Conservation (phyloP, 2,329 filamentous ascomycete genomes). For the Beauveria rudraprayagi region DNA sequence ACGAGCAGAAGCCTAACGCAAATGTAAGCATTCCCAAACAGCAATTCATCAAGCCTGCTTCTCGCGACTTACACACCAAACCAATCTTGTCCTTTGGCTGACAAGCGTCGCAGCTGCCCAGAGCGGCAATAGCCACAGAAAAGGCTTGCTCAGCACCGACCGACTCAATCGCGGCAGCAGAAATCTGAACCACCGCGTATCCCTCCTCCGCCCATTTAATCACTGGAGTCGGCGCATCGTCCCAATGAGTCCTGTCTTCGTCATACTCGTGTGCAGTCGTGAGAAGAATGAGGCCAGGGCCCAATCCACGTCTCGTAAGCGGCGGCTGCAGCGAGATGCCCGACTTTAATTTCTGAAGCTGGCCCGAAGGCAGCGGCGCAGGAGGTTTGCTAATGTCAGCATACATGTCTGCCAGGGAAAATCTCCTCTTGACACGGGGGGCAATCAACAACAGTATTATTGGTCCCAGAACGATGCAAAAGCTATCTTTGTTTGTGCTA, state of each 20-base stretch:
- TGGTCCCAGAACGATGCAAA: not conserved
- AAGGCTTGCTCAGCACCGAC: not conserved
- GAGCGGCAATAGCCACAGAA: not conserved
- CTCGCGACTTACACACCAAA: not conserved
- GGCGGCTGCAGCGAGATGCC: slow-evolving; percentile 18
- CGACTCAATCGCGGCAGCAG: not conserved
- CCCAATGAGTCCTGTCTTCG: not conserved
- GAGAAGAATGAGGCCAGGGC: slow-evolving; percentile 26
- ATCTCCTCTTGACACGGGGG: not conserved
- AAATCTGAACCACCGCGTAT: slow-evolving; percentile 22
- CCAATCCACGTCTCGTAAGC: slow-evolving; percentile 23
- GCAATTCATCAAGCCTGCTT: not conserved
- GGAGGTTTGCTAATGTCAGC: not conserved
- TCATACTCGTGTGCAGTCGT: slow-evolving; percentile 2
- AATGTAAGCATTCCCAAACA: not conserved
- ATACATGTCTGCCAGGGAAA: not conserved
- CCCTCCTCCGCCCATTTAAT: slow-evolving; percentile 31
- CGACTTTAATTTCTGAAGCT: not conserved
- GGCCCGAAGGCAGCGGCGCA: not conserved
- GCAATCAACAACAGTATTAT: not conserved
- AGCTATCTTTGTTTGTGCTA: not conserved
- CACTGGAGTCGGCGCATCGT: slow-evolving; percentile 15
- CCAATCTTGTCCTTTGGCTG: not conserved
- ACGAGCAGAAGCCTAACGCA: not conserved
- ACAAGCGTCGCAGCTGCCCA: not conserved